These are phyloP conservation scores for Mycena belliarum DNA, from an alignment of 768 basidiomycete species.

Conservation along the genomic window DNA sequence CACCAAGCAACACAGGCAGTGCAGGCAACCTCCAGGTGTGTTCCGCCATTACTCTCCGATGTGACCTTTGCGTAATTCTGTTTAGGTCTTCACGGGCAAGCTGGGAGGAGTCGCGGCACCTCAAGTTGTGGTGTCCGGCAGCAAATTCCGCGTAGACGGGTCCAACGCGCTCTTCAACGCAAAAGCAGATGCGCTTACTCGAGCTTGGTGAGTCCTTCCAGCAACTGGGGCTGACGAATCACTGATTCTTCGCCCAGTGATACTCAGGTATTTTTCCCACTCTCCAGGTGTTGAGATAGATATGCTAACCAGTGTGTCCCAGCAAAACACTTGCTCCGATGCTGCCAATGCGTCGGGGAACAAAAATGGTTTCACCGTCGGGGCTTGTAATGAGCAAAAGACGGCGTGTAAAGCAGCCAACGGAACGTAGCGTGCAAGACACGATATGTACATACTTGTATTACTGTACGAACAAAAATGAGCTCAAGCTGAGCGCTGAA, in stretches of 20 bases:
- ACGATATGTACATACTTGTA: neutral
- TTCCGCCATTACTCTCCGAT: neutral
- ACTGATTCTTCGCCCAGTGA: neutral
- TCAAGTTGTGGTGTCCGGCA: constrained; percentile 7
- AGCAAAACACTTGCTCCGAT: constrained; percentile 9
- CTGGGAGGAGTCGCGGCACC: constrained; percentile 8
- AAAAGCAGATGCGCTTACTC: neutral
- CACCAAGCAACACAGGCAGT: too few species aligned
- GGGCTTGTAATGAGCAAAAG: constrained; percentile 3
- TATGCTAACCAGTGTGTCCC: neutral
- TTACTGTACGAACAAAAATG: too few species aligned
- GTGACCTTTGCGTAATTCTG: neutral
- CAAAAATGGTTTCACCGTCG: constrained; percentile 7
- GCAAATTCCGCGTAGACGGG: constrained; percentile 9
- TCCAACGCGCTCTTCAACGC: constrained; percentile 2
- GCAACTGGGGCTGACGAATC: neutral
- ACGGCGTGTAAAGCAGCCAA: neutral
- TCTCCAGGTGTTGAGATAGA: neutral
- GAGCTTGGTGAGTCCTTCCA: constrained; percentile 12
- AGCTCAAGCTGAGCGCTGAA: too few species aligned
- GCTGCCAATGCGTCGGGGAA: constrained; percentile 8
- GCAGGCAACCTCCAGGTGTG: constrained; percentile 6
- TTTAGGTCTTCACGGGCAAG: constrained; percentile 11
- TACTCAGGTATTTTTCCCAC: neutral
- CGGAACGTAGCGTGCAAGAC: neutral